Base-by-base conservation (phyloP, 495 filamentous ascomycete genomes). In the Annulohypoxylon maeteangense region DNA sequence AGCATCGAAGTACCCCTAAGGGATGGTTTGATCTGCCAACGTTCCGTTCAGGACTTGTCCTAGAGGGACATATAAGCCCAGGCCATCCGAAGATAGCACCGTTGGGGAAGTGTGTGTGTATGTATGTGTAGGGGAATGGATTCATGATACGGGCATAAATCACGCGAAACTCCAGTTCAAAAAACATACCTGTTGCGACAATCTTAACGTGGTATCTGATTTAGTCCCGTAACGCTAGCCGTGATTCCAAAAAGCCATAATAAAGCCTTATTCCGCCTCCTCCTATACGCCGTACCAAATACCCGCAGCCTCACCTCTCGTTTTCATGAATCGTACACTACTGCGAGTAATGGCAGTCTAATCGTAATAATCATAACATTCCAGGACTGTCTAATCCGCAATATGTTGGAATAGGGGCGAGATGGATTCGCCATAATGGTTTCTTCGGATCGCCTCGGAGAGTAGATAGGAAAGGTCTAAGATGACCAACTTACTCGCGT, bases 341-440 rank as follows among this genome's bases (percentile, higher is more conserved):
- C 71, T 64, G 62, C 56, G 47, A 53, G 48, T 55, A 27, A 32
- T 48, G 31, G 56, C 62, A 64, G 80, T 76, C 75, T 71, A 59
- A 64, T 74, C 71, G 51, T 76, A 50, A 63, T 53, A 67, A 42
- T 70, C 71, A 40, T 68, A 69, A 55, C 18, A 74, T 38, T 59
- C 55, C 53, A 47, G 60, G 40, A 14, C 8, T 45, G 58, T 70
- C 78, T 81, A 91, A 74, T 91, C 89, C 54, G 78, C 78, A 71
- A 86, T 83, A 69, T 91, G 90, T 70, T 93, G 90, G 82, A 95
- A 95, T 50, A 97, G 80, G 31, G 92, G 90, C 63, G 92, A 95
- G 78, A 97, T 93, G 68, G 91, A 94, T 82, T 92, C 90, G 58
- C 86, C 95, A 79, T 97, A 94, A 76, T 98, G 94, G 79, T 98